Evolutionary conservation across 345 rosid genomes (phyloP).

Genomic region (Salix exigua): DNA sequence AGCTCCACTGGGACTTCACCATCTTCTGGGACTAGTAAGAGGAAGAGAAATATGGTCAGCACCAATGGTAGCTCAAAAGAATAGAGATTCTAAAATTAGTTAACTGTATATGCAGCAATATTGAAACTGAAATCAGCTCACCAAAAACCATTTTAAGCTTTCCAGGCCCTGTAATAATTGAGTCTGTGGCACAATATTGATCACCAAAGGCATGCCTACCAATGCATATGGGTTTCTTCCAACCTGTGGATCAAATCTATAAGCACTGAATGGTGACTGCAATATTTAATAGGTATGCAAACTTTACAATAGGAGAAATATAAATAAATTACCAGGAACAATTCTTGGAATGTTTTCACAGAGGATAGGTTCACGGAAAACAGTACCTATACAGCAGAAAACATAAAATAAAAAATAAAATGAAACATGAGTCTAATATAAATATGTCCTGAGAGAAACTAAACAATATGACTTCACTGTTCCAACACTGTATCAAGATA

Average conservation of each 20-base stretch:
- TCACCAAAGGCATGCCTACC: constrained; percentile 99
- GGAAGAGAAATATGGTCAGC: constrained; percentile 12
- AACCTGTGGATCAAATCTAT: constrained; percentile 47
- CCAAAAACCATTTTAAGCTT: constrained; percentile 92
- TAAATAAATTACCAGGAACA: constrained; percentile 61
- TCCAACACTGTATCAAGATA: not conserved
- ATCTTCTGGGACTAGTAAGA: constrained; percentile 63
- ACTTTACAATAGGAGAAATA: not conserved
- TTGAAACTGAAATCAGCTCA: constrained; percentile 34
- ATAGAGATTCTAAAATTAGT: constrained; percentile 3
- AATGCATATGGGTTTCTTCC: constrained; percentile 94
- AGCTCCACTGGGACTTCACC: constrained; percentile 62
- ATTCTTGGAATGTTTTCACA: constrained; percentile 82
- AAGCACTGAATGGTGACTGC: constrained; percentile 2
- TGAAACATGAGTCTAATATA: too few species aligned
- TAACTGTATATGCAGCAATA: constrained; percentile 14
- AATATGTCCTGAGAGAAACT: not conserved
- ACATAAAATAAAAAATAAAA: not conserved
- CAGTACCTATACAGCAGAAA: constrained; percentile 53
- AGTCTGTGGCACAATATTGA: constrained; percentile 91
- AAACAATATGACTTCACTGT: not conserved
- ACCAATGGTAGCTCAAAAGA: constrained; percentile 1
- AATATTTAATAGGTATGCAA: not conserved
- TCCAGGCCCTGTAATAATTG: constrained; percentile 75
- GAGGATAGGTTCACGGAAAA: constrained; percentile 93